These are phyloP conservation scores for Centaurea solstitialis DNA, from an alignment of 129 eudicot genomes.

Conservation along the genomic window DNA sequence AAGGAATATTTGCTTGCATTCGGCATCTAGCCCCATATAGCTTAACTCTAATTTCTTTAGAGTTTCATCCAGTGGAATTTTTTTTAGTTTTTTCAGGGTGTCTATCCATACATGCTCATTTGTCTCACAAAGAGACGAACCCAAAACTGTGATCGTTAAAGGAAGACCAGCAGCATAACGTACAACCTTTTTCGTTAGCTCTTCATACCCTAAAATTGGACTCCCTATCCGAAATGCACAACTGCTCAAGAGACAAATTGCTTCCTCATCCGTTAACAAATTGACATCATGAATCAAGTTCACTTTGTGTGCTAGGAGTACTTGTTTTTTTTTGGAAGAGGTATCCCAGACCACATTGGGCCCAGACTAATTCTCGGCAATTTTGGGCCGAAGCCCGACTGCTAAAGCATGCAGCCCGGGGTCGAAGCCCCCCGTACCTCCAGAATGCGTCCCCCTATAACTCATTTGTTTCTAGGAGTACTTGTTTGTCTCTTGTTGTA, in stretches of 20 bases:
- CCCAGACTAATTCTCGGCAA: no score
- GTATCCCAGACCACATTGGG: no score
- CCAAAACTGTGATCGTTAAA: conserved; percentile 45
- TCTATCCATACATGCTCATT: conserved; percentile 28
- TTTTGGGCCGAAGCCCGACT: no score
- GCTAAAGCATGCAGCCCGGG: no score
- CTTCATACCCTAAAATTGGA: conserved; percentile 21
- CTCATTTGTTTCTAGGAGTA: no score
- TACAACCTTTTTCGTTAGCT: conserved; percentile 26
- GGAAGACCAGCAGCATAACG: conserved; percentile 39
- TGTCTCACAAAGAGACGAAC: conserved; percentile 33
- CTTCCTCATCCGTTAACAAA: conserved; percentile 3
- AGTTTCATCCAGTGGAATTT: neutral
- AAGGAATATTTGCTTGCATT: neutral
- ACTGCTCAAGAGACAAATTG: conserved; percentile 28
- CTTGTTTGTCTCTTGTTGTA: no score
- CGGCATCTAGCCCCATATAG: neutral
- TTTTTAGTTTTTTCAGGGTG: conserved; percentile 19
- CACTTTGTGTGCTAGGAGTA: neutral
- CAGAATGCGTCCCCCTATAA: no score
- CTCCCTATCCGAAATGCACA: conserved; percentile 41
- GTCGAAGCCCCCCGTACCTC: no score
- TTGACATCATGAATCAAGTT: conserved; percentile 18
- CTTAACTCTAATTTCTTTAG: neutral
- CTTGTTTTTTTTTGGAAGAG: no score